Percentiles rank a stretch among this genome's conserved stretches.
Evolutionary conservation across 2,329 filamentous ascomycete species (phyloP).

Genomic region (Hymenoscyphus scutula): DNA sequence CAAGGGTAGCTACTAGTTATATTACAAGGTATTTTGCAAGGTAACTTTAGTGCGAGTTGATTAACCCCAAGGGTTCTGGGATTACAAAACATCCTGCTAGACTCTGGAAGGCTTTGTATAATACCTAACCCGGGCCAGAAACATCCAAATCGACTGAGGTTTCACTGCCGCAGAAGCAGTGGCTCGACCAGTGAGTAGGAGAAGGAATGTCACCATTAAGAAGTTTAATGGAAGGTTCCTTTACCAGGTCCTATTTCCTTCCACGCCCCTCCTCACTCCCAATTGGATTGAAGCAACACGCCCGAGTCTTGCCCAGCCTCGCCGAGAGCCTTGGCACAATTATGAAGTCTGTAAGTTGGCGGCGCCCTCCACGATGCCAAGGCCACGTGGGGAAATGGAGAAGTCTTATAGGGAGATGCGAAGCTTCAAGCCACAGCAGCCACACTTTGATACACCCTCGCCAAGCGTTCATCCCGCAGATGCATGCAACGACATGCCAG

Average conservation of each 20-base stretch:
- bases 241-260: background rate
- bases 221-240: conserved; percentile 2
- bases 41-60: too few species aligned
- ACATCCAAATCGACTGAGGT: too few species aligned
- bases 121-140: too few species aligned
- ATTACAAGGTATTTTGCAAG: too few species aligned
- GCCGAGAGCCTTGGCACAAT: background rate
- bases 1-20: too few species aligned
- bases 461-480: too few species aligned
- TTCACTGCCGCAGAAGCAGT: too few species aligned
- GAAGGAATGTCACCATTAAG: background rate
- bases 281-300: background rate
- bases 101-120: too few species aligned
- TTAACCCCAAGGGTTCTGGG: too few species aligned
- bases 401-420: background rate
- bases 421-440: background rate
- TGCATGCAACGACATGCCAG: background rate
- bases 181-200: too few species aligned
- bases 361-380: background rate
- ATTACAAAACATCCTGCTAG: too few species aligned
- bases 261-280: background rate
- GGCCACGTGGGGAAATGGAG: background rate
- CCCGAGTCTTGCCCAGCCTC: background rate
- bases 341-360: background rate
- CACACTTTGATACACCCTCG: background rate